These are phyloP conservation scores for Neurospora sp. DNA, from an alignment of 2,329 filamentous ascomycete genomes.

Conservation along the genomic window DNA sequence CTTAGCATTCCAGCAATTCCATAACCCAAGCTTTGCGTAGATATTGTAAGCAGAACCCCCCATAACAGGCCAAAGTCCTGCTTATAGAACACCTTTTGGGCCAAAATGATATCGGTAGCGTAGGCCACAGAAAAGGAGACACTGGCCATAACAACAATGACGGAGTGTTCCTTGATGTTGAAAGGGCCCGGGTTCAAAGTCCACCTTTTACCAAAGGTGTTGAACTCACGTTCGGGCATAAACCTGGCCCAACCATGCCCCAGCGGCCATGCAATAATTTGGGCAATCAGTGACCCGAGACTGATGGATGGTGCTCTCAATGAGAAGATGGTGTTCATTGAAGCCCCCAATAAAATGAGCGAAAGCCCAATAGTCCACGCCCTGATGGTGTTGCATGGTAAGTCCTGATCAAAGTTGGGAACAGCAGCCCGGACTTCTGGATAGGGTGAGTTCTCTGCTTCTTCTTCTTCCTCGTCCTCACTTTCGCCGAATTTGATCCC, in stretches of 20 bases:
- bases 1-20: constrained; percentile 59
- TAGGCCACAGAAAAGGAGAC: constrained; percentile 62
- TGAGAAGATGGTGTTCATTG: constrained; percentile 54
- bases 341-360: constrained; percentile 46
- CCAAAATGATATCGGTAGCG: constrained; percentile 63
- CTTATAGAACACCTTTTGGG: constrained; percentile 62
- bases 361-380: constrained; percentile 53
- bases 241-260: constrained; percentile 50
- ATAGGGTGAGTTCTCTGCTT: constrained; percentile 52
- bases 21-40: constrained; percentile 60
- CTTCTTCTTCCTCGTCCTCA: constrained; percentile 26
- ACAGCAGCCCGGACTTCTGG: constrained; percentile 57
- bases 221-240: constrained; percentile 39
- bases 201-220: constrained; percentile 43
- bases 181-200: constrained; percentile 58
- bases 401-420: constrained; percentile 52
- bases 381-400: constrained; percentile 56
- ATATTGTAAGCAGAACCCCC: constrained; percentile 56
- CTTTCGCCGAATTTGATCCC: constrained; percentile 12
- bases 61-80: constrained; percentile 57
- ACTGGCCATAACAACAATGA: constrained; percentile 62
- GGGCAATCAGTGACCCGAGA: constrained; percentile 50
- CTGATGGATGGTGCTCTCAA: constrained; percentile 52
- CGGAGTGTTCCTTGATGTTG: constrained; percentile 59
- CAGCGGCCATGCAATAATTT: constrained; percentile 54